These are phyloP conservation scores for Paraglomus occultum DNA, from an alignment of 192 early-diverging fungal genomes.

Conservation along the genomic window DNA sequence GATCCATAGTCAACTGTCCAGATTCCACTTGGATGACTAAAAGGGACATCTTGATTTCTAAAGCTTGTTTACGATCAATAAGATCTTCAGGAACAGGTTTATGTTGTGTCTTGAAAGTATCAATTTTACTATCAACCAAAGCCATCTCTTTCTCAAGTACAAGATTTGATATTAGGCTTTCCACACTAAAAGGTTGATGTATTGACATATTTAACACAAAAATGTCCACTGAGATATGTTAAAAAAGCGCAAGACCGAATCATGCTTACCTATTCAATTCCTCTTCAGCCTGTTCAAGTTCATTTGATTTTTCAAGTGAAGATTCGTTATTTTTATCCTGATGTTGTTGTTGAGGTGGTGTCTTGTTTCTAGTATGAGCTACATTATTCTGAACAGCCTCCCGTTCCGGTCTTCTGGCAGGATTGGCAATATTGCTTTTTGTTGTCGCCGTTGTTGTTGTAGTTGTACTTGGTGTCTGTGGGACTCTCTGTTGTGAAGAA, in stretches of 20 bases:
- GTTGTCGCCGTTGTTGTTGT: constrained; percentile 6
- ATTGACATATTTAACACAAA: constrained; percentile 8
- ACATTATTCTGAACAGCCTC: no score
- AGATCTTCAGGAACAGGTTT: constrained; percentile 58
- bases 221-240: constrained; percentile 24
- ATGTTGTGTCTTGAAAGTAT: constrained; percentile 39
- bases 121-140: constrained; percentile 46
- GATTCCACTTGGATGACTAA: constrained; percentile 68
- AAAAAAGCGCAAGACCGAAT: constrained; percentile 19
- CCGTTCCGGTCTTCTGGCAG: no score
- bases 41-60: constrained; percentile 75
- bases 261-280: constrained; percentile 53
- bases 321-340: neutral
- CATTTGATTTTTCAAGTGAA: constrained; percentile 32
- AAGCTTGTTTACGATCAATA: constrained; percentile 57
- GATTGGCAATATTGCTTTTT: neutral
- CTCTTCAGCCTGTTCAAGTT: constrained; percentile 50
- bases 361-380: no score
- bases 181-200: constrained; percentile 51
- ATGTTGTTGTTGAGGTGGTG: neutral
- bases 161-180: constrained; percentile 67
- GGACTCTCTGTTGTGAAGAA: neutral
- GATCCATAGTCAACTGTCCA: constrained; percentile 67
- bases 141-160: constrained; percentile 71
- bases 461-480: neutral